Evolutionary conservation across 176 grass and related monocot genomes (phyloP).

Genomic region (Dendrocalamus sinicus): DNA sequence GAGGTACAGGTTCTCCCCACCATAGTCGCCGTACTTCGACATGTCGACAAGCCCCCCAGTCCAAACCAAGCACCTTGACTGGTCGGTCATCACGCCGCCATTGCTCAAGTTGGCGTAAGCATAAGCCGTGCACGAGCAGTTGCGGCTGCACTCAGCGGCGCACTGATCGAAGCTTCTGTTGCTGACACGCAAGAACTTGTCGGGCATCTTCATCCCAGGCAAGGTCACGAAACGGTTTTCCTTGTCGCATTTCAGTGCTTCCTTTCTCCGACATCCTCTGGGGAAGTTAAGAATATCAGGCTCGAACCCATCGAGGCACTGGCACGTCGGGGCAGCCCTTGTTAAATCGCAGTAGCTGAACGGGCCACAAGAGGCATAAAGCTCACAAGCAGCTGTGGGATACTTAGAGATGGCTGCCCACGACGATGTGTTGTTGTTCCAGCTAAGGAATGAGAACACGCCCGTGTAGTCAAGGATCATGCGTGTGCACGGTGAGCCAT

Average conservation of each 20-base stretch:
- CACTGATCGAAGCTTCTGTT: conserved; percentile 40
- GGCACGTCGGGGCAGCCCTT: conserved; percentile 5
- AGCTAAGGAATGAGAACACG: neutral
- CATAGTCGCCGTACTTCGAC: too few species aligned
- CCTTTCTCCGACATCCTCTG: conserved; percentile 42
- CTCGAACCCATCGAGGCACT: conserved; percentile 48
- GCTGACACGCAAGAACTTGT: conserved; percentile 1
- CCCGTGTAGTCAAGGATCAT: conserved; percentile 20
- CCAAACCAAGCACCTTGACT: conserved; percentile 58
- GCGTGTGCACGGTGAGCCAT: neutral
- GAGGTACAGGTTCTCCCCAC: conserved; percentile 48
- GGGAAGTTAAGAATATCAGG: neutral
- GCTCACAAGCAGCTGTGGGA: conserved; percentile 29
- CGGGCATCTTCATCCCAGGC: conserved; percentile 40
- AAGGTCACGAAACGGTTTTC: conserved; percentile 15
- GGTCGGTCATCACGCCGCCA: neutral
- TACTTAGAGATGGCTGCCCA: neutral
- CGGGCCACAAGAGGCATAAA: conserved; percentile 38
- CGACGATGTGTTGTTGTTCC: neutral
- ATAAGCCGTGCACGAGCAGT: conserved; percentile 58
- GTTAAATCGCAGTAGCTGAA: conserved; percentile 48
- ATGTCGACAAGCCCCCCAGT: neutral
- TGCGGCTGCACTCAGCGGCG: conserved; percentile 32
- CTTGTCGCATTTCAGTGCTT: conserved; percentile 1
- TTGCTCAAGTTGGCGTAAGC: conserved; percentile 1